phyloP scores from a whole-genome alignment of 257 asterid species.

The Nicotiana benthamiana region DNA sequence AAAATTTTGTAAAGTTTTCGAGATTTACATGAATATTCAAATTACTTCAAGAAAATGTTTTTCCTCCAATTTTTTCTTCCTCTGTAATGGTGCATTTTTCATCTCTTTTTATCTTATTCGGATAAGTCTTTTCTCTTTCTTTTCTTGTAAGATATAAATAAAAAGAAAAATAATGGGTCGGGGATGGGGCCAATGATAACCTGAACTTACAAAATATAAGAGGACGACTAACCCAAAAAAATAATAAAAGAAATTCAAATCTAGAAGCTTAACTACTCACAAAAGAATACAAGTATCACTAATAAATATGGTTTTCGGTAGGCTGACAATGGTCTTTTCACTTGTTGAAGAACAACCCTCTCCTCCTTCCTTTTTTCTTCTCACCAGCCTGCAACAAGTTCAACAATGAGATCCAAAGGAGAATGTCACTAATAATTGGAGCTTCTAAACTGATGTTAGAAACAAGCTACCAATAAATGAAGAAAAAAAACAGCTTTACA shows the following conservation, averaged over 20 bases:
- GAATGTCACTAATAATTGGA: background rate
- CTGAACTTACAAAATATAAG: background rate
- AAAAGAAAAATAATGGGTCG: background rate
- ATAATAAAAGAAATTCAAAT: background rate
- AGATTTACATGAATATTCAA: too few relatives aligned
- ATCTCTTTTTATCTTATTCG: background rate
- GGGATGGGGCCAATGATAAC: background rate
- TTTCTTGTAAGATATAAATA: background rate
- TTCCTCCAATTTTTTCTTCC: background rate
- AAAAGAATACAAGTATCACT: slow-evolving; percentile 4
- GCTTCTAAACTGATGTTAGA: background rate
- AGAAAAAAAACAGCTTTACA: background rate
- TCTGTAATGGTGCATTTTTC: background rate
- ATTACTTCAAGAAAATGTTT: too few relatives aligned
- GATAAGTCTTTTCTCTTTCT: background rate
- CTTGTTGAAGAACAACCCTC: slow-evolving; percentile 66
- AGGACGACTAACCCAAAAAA: background rate
- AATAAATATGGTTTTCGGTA: background rate
- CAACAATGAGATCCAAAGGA: background rate
- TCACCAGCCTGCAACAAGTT: slow-evolving; percentile 62
- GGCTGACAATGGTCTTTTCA: slow-evolving; percentile 10
- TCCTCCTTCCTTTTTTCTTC: slow-evolving; percentile 66
- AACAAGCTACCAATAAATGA: background rate
- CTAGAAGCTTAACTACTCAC: background rate
- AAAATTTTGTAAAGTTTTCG: too few relatives aligned